A percentile compares a stretch with the other conserved stretches of the same genome.
Evolutionary conservation across 345 rosid species (phyloP).

Genomic region (Salix viminalis): DNA sequence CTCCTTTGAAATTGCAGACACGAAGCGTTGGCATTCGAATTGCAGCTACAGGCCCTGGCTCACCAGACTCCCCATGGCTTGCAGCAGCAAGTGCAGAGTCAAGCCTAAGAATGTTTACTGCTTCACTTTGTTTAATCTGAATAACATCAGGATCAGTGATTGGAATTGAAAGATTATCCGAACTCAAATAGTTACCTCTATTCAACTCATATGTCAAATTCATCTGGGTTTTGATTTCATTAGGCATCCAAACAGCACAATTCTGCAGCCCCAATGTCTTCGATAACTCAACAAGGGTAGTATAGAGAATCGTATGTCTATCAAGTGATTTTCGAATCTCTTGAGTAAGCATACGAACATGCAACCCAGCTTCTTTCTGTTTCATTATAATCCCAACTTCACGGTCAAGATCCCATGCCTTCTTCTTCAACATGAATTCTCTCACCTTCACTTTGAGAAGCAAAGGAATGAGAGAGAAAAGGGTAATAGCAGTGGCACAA

Average conservation of each 20-base stretch:
- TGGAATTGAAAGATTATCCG: constrained; percentile 40
- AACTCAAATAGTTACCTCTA: constrained; percentile 37
- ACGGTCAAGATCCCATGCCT: constrained; percentile 78
- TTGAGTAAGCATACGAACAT: constrained; percentile 91
- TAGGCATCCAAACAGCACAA: constrained; percentile 97
- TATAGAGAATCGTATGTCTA: constrained; percentile 71
- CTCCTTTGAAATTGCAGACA: constrained; percentile 78
- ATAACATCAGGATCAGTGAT: constrained; percentile 66
- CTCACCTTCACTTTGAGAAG: constrained; percentile 91
- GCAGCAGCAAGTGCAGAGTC: constrained; percentile 63
- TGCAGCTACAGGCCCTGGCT: constrained; percentile 74
- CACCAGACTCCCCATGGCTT: constrained; percentile 49
- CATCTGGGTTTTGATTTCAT: constrained; percentile 55
- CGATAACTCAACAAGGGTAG: constrained; percentile 88
- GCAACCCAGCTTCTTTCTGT: constrained; percentile 77
- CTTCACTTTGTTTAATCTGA: constrained; percentile 52
- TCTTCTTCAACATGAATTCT: constrained; percentile 88
- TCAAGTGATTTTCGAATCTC: constrained; percentile 93
- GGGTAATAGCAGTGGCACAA: constrained; percentile 90
- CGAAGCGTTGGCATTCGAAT: constrained; percentile 95
- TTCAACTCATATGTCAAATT: constrained; percentile 65
- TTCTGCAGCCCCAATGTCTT: constrained; percentile 80
- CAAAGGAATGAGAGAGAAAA: constrained; percentile 79
- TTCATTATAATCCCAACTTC: constrained; percentile 87
- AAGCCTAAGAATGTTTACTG: constrained; percentile 49